Conservation (phyloP, 2,329 filamentous ascomycete species). For the Elsinoe arachidis region DNA sequence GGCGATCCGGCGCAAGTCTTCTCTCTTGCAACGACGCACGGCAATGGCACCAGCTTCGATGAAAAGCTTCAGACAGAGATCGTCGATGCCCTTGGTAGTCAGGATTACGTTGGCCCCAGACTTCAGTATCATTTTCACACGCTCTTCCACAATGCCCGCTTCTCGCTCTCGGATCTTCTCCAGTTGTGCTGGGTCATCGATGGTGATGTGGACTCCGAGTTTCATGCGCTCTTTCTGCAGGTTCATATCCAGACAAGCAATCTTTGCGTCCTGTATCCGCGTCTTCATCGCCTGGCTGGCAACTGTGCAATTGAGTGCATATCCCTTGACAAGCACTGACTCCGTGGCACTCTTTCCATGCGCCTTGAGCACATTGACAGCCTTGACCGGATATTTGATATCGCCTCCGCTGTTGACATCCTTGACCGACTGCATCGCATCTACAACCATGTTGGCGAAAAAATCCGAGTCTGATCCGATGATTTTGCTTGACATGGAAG, state of each 20-base stretch:
- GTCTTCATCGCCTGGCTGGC: slow-evolving; percentile 98
- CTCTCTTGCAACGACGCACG: slow-evolving; percentile 95
- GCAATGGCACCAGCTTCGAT: slow-evolving; percentile 93
- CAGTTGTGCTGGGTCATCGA: slow-evolving; percentile 92
- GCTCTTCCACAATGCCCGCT: slow-evolving; percentile 83
- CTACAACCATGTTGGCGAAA: slow-evolving; percentile 94
- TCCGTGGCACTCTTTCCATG: slow-evolving; percentile 89
- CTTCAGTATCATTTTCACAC: slow-evolving; percentile 96
- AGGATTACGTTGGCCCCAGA: slow-evolving; percentile 91
- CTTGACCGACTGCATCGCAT: slow-evolving; percentile 93
- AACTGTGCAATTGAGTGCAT: slow-evolving; percentile 96
- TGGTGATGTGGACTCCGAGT: slow-evolving; percentile 93
- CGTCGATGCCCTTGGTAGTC: slow-evolving; percentile 97
- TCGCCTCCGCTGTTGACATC: slow-evolving; percentile 83
- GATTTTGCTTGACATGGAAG: slow-evolving; percentile 98
- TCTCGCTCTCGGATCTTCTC: slow-evolving; percentile 95
- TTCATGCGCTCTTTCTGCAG: slow-evolving; percentile 99
- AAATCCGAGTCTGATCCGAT: slow-evolving; percentile 94
- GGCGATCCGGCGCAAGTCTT: slow-evolving; percentile 90
- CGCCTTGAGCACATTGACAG: slow-evolving; percentile 96
- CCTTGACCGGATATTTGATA: slow-evolving; percentile 95
- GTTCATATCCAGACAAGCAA: slow-evolving; percentile 95
- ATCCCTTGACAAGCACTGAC: slow-evolving; percentile 87
- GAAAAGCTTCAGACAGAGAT: slow-evolving; percentile 88
- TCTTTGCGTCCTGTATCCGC: slow-evolving; percentile 85